phyloP scores from a whole-genome alignment of 2,329 filamentous ascomycete genomes.

The Calonectria naviculata region DNA sequence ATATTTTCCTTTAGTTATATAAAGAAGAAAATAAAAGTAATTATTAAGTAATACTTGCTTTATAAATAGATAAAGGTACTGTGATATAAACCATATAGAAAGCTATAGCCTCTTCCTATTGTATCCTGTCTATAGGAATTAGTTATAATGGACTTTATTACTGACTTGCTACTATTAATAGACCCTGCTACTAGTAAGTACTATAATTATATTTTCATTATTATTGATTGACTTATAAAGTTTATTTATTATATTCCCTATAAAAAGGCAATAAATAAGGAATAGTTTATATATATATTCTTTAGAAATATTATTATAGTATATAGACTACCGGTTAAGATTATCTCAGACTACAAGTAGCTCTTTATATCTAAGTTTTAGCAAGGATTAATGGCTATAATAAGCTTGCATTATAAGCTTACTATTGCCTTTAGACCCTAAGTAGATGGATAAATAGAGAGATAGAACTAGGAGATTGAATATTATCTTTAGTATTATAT shows the following conservation, averaged over 20 bases:
- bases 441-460: neutral
- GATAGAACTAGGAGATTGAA: neutral
- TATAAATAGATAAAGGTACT: conserved; percentile 1
- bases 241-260: conserved; percentile 11
- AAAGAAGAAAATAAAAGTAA: conserved; percentile 7
- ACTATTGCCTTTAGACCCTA: neutral
- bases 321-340: conserved; percentile 9
- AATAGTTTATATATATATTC: conserved; percentile 13
- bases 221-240: conserved; percentile 14
- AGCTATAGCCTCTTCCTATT: conserved; percentile 20
- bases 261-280: neutral
- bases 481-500: conserved; percentile 15
- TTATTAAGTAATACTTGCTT: neutral
- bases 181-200: conserved; percentile 7
- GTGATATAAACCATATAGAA: conserved; percentile 17
- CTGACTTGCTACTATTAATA: conserved; percentile 18
- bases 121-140: conserved; percentile 14
- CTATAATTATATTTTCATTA: conserved; percentile 24
- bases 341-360: conserved; percentile 11
- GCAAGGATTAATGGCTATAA: conserved; percentile 9
- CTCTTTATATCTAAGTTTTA: conserved; percentile 13
- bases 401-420: neutral
- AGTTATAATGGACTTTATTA: conserved; percentile 26
- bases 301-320: conserved; percentile 12
- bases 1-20: conserved; percentile 18